Evolutionary conservation across 2,329 filamentous ascomycete species (phyloP).

Genomic region (Trichoderma pleuroti): DNA sequence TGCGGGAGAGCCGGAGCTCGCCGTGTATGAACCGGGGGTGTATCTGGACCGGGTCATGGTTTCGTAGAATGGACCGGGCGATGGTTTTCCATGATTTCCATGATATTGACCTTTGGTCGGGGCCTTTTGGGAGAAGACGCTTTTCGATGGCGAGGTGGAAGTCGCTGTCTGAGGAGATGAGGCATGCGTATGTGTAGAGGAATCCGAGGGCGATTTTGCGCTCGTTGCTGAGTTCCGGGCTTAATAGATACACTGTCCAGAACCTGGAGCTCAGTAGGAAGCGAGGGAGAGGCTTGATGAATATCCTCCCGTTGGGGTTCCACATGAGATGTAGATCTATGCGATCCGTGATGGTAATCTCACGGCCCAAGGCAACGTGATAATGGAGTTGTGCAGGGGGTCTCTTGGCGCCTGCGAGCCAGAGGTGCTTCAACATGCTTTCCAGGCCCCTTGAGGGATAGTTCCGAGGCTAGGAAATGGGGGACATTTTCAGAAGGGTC

Average conservation of each 20-base stretch:
- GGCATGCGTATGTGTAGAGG: constrained; percentile 1
- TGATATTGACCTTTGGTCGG: neutral
- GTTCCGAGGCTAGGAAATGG: neutral
- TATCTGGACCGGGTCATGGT: neutral
- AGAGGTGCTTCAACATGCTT: constrained; percentile 24
- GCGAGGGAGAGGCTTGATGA: neutral
- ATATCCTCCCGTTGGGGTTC: neutral
- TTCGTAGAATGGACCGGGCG: neutral
- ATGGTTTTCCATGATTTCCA: neutral
- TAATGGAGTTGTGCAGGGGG: neutral
- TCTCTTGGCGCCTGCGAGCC: constrained; percentile 32
- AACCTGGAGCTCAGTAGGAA: neutral
- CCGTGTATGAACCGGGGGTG: neutral
- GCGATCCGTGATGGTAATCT: neutral
- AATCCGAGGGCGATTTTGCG: neutral
- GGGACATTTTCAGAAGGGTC: neutral
- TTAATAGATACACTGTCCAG: neutral
- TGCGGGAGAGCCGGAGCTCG: neutral
- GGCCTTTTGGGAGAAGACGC: neutral
- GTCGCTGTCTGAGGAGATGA: neutral
- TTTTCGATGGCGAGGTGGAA: neutral
- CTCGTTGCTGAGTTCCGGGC: neutral
- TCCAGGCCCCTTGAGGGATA: neutral
- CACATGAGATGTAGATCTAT: neutral
- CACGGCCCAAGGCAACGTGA: neutral